Evolutionary conservation across 78 protist species (phyloP), one percentile per base, ranked within the genome.

Genomic region (Dictyostelium citrinum): DNA sequence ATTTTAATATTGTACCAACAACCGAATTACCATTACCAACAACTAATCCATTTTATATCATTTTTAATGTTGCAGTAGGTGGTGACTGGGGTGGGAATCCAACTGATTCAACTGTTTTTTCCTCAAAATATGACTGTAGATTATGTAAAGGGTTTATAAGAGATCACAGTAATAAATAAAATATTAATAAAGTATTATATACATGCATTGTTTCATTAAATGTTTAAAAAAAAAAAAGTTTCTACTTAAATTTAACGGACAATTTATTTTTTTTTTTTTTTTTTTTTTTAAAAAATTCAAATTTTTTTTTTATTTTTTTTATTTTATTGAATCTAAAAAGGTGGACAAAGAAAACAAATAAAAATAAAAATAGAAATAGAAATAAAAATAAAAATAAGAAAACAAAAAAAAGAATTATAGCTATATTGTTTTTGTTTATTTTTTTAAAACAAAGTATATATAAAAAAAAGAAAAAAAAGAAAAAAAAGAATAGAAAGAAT

Each of bases 51-150:
- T 74, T 74, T 29, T 74, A 74, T 29, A 16, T 74, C 3, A 39
- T 74, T 12, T 74, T 37, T 14, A 74, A 74, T 74, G 8, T 29
- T 11, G 80, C 80, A 7, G 12, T 74, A 5, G 80, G 80, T 17
- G 80, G 80, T 39, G 45, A 39, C 4, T 74, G 80, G 80, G 60
- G 60, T 74, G 80, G 80, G 0, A 33, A 35, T 74, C 80, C 80
- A 8, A 20, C 5, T 12, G 31, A 16, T 5, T 22, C 29, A 22
- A 74, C 80, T 3, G 11, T 39, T 27, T n/a, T 74, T 74, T 12
- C 80, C 80, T 2, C 80, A 74, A 74, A 39, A 74, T 14, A 17
- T 39, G 14, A 33, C 51, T 0, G 51, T 74, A 9, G 80, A 74
- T 37, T 74, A 74, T 39, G 80, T 74, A 2, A n/a, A 31, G 80